Base-by-base conservation (phyloP, 768 basidiomycete species). In the Roridomyces roridus region DNA sequence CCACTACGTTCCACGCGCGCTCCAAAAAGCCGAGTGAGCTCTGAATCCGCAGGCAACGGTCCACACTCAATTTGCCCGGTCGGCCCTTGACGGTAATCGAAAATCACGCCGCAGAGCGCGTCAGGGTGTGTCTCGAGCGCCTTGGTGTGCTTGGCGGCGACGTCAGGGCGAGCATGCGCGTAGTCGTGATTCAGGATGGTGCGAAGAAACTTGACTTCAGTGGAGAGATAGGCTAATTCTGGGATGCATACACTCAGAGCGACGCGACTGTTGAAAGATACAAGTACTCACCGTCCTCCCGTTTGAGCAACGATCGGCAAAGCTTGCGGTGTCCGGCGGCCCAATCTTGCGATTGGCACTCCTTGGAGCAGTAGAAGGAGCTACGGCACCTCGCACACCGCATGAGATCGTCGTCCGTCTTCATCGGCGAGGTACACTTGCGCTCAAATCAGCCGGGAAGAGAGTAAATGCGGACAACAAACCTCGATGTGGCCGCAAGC, bases 311-410 rank as follows among this genome's bases (percentile, higher is more conserved):
- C 14, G 31, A 35, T 6, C 20, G 20, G n/a, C 21, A 23, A 9
- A 47, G 39, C 24, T 55, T 55, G 46, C 46, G 46, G 46, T 55
- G 53, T 4, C 46, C n/a, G n/a, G n/a, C 46, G 23, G 20, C 17
- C 53, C 53, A 55, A 31, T 55, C 53, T n/a, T 37, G 46, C 9
- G 46, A 15, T 24, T 55, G 53, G 18, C 53, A 55, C 11, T 39
- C 29, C n/a, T 35, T 28, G 5, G 53, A 55, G 45, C 53, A 55
- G 53, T 55, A 55, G 21, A 55, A n/a, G n/a, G n/a, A n/a, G n/a
- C n/a, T n/a, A n/a, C n/a, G n/a, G n/a, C n/a, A n/a, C n/a, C n/a
- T n/a, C 46, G n/a, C n/a, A n/a, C n/a, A n/a, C n/a, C 8, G 53
- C 53, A 24, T 28, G 46, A 55, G 40, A 0, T 4, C 40, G 17